Evolutionary conservation across 1,139 yeast genomes (phyloP), one percentile per base, ranked within the genome.

Genomic region (Debaryomyces coudertii): DNA sequence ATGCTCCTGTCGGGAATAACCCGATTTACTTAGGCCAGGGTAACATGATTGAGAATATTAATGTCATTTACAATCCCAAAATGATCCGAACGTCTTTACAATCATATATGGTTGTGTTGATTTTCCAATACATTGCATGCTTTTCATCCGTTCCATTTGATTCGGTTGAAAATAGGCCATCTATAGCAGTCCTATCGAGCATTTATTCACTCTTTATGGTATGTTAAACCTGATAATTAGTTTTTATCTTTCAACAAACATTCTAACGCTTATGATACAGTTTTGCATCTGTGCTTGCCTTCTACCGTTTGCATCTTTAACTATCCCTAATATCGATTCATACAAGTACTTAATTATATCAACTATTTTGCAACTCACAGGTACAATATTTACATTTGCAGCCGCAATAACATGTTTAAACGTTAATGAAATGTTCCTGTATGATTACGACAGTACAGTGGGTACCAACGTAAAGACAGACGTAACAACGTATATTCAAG

Each of bases 111-210:
- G 57, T 61, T 0, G 55, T 65, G 18, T 60, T 77, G 48, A 49
- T 74, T 28, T 48, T 62, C 1, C 77, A 77, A 51, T 71, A 77
- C 43, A 51, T 74, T 2, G 55, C 67, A 25, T 64, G 72, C 36
- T 78, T 71, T 50, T 58, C 66, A 16, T 66, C 71, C 2, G 69
- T 75, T 29, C 79, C 81, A 1, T 73, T 72, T 49, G 75, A 76
- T 16, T 70, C 65, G 14, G 67, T 78, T 7, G 66, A 63, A 27
- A 67, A 74, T 44, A 57, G 77, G 23, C 81, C 82, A 0, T 45
- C 59, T 1, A 53, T 68, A 2, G 51, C 60, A 3, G 48, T 66
- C 1, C 50, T 73, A 2, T 63, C 71, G 4, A 56, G 58, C 27
- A 46, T 66, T n/a, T 66, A 54, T 46, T 56, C 66, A 36, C 45